Evolutionary conservation across 352 stramenopile species (phyloP), one percentile per base, ranked within the genome.

Genomic region (Globisporangium nagaii): DNA sequence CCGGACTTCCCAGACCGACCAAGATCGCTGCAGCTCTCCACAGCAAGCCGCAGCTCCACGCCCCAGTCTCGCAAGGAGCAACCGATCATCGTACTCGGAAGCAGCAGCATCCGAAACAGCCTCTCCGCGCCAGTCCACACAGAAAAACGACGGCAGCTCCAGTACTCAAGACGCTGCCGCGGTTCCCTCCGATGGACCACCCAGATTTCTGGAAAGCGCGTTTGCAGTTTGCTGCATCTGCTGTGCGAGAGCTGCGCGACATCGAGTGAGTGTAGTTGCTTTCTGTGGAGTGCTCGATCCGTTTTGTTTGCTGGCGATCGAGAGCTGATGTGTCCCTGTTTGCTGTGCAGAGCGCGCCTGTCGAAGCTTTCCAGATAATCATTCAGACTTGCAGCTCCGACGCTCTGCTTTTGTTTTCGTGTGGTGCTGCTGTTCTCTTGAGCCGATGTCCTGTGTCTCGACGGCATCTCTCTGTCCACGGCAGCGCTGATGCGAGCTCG

Each of bases 151-250:
- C n/a, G n/a, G n/a, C 25, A 46, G 15, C 12, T 10, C 36, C 48
- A 1, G 48, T 46, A 13, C 36, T 56, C 22, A 37, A 25, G 35
- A 36, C 27, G 34, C 19, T 44, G 24, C 25, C 25, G 4, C 20
- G 53, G 11, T 53, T 51, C 13, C 41, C 52, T 19, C 32, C 30
- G 17, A 19, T 15, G 32, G 41, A 50, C 12, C 42, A 50, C 7
- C 52, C 52, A 44, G 52, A 58, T 20, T 58, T 58, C 52, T 58
- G 52, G 52, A 58, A 27, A 58, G 43, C 36, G 52, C 52, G 52
- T 27, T 31, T 58, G 20, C 27, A 50, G 19, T 58, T 58, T 19
- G 41, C 34, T n/a, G 5, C 41, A 24, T 44, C 40, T n/a, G 30
- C 28, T 20, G 25, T 53, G 4, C 42, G 37, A 19, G 52, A 58